These are phyloP conservation scores for Helenozyma rhizophorensis DNA, from an alignment of 805 yeast genomes.

Conservation along the genomic window DNA sequence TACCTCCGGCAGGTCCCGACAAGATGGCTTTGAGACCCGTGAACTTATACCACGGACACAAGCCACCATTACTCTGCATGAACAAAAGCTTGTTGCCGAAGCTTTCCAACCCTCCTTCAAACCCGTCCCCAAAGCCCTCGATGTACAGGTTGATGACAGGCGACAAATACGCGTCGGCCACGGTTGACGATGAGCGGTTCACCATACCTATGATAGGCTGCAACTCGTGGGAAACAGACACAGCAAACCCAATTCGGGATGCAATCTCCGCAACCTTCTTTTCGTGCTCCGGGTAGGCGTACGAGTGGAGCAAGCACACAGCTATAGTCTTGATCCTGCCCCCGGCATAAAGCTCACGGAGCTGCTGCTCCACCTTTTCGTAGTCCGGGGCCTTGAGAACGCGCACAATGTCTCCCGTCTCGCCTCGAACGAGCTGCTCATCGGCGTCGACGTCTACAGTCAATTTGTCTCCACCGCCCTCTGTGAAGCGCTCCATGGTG, in stretches of 20 bases:
- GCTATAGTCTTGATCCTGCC: constrained; percentile 21
- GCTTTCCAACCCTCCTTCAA: constrained; percentile 32
- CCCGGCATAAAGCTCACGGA: constrained; percentile 20
- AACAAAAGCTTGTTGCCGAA: constrained; percentile 50
- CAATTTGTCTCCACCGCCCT: constrained; percentile 8
- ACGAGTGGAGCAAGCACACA: constrained; percentile 37
- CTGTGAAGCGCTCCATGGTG: constrained; percentile 48
- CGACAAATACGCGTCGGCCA: constrained; percentile 41
- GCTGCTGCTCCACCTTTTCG: constrained; percentile 17
- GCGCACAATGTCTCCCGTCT: constrained; percentile 31
- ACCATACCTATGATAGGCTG: constrained; percentile 45
- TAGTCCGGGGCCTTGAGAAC: constrained; percentile 30
- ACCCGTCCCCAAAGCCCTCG: constrained; percentile 35
- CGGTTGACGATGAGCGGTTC: constrained; percentile 37
- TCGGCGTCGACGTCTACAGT: constrained; percentile 21
- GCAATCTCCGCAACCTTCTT: constrained; percentile 31
- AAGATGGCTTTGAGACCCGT: constrained; percentile 85
- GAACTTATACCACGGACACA: constrained; percentile 77
- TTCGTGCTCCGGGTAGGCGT: constrained; percentile 40
- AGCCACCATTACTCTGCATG: constrained; percentile 97
- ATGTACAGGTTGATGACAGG: constrained; percentile 35
- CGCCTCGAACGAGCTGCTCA: constrained; percentile 31
- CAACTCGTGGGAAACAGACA: constrained; percentile 36
- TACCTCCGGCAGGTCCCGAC: constrained; percentile 98
- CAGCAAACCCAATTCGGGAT: constrained; percentile 30